Evolutionary conservation across 2,329 filamentous ascomycete genomes (phyloP), one percentile per base, ranked within the genome.

Genomic region (Pseudogymnoascus sp.): DNA sequence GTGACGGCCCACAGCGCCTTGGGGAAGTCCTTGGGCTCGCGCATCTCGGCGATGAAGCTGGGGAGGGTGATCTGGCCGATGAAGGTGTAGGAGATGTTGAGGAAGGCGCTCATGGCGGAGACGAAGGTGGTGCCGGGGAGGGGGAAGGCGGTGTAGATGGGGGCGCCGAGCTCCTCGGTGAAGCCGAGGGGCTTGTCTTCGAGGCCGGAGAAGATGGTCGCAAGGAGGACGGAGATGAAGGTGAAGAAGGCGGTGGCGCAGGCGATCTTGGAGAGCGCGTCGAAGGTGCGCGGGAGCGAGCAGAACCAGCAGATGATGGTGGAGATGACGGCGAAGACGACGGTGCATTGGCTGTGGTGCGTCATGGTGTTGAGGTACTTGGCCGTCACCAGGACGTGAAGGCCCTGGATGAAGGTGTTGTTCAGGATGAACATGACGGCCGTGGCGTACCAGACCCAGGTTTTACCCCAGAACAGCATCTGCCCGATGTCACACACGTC

Each of bases 401-500:
- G 81, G 44, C 85, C 88, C 82, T 88, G 67, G 15, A 96, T 95
- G 74, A 95, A 95, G 15, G 91, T 96, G 74, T 96, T 97, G 82
- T 97, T 97, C 67, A 96, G 76, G 53, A 96, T 78, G 75, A 97
- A 97, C 89, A 96, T 96, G 74, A 91, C 78, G 1, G 91, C 92
- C 0, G 85, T 87, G 31, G 78, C 79, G 74, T 82, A 87, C 84
- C 84, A 87, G 2, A 83, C 84, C 84, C 88, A 90, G 65, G 83
- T 85, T 74, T 90, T 87, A 68, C 88, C 87, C 87, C 89, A 96
- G 77, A 96, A 96, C 21, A 97, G 84, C 83, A 93, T 93, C 75
- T 96, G 91, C n/a, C 92, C 93, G 72, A 97, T 90, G 73, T 97
- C 93, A 73, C 92, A 96, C 13, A 96, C 90, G 78, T 97, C 93